Evolutionary conservation across 192 early-diverging fungal species (phyloP).

Genomic region (Gigaspora rosea): DNA sequence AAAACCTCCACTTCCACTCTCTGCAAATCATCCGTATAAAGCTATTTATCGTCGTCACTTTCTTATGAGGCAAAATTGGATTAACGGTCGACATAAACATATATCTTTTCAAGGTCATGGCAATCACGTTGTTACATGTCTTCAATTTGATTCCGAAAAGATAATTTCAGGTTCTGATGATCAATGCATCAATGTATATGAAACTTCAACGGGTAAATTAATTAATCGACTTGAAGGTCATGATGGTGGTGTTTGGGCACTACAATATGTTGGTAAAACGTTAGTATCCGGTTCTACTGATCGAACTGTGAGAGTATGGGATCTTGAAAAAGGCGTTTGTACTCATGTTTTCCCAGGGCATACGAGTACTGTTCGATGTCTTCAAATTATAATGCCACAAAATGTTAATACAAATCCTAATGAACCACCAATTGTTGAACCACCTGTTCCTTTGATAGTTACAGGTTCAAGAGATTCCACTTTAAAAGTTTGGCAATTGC

Average conservation of each 20-base stretch:
- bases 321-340: slow-evolving; percentile 85
- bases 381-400: slow-evolving; percentile 81
- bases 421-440: slow-evolving; percentile 53
- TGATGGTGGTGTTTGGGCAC: slow-evolving; percentile 97
- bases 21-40: slow-evolving; percentile 69
- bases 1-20: slow-evolving; percentile 41
- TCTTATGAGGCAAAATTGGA: slow-evolving; percentile 84
- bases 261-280: slow-evolving; percentile 86
- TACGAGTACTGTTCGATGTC: slow-evolving; percentile 90
- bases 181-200: slow-evolving; percentile 91
- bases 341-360: slow-evolving; percentile 96
- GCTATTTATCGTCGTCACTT: slow-evolving; percentile 77
- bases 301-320: slow-evolving; percentile 94
- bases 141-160: slow-evolving; percentile 96
- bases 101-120: slow-evolving; percentile 83
- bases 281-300: slow-evolving; percentile 96
- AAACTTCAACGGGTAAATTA: slow-evolving; percentile 77
- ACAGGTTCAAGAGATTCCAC: slow-evolving; percentile 96
- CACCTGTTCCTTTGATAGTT: slow-evolving; percentile 80
- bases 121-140: slow-evolving; percentile 87
- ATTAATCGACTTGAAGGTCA: slow-evolving; percentile 77
- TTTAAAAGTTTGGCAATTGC: slow-evolving; percentile 89
- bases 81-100: slow-evolving; percentile 68
- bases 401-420: slow-evolving; percentile 54
- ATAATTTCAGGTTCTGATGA: slow-evolving; percentile 95